Base-by-base conservation (phyloP, 495 filamentous ascomycete species). In the Oidiodendron maius region DNA sequence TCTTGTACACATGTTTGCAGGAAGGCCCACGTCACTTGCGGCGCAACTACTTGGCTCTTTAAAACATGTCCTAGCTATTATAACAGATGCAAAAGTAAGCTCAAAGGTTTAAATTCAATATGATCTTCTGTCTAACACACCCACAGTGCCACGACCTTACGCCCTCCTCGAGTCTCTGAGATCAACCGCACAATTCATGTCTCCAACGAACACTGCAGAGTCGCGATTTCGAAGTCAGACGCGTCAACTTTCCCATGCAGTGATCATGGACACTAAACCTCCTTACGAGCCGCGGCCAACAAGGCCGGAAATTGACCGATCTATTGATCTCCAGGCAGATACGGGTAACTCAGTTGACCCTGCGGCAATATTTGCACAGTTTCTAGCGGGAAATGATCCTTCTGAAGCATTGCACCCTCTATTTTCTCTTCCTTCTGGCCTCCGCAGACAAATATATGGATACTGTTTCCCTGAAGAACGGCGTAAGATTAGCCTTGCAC, bases 401-500 rank as follows among this genome's bases (percentile, higher is more conserved):
- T 18, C 30, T 4, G 22, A 17, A 36, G 3, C 22, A 4, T 12
- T 34, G 17, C 40, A 49, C 11, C n/a, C 32, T 6, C 26, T 59
- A 2, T 53, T 44, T 20, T 23, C 8, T 1, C 35, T 60, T 10
- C 57, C 57, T 10, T 6, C 35, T 6, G 18, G 11, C 13, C 23
- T 59, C 16, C 49, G 52, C 13, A 34, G 35, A 11, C 26, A 20
- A 30, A 59, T 56, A 17, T 61, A 59, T 24, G 17, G 44, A 28
- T 49, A 37, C 30, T 52, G 50, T 25, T 55, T 61, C 36, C 34
- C 44, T 3, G 11, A 42, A 0, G 47, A 48, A 18, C 3, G 17
- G n/a, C 44, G 51, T 12, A 53, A 53, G 28, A 52, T 61, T 11
- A 40, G 26, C 1, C 41, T 61, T 1, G 48, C 56, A 6, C 52